Conservation (phyloP, 1,284 basidiomycete species). For the Wallemia ichthyophaga region DNA sequence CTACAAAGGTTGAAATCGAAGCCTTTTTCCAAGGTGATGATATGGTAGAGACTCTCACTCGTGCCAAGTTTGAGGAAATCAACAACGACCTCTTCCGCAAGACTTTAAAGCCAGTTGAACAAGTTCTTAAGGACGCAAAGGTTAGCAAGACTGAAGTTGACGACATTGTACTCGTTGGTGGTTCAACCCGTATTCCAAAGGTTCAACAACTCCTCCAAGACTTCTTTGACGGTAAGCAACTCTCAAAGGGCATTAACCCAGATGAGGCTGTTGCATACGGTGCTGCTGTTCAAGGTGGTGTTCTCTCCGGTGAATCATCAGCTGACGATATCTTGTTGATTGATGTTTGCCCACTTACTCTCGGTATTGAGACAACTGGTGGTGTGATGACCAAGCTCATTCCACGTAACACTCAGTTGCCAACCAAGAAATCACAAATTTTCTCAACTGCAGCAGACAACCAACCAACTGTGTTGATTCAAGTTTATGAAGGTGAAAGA, state of each 20-base stretch:
- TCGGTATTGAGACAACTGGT: conserved; percentile 94
- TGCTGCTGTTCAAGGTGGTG: conserved; percentile 91
- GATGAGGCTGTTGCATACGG: conserved; percentile 89
- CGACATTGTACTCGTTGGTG: conserved; percentile 62
- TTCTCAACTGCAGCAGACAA: conserved; percentile 92
- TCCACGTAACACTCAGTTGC: conserved; percentile 85
- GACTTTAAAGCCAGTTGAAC: conserved; percentile 97
- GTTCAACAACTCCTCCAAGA: conserved; percentile 88
- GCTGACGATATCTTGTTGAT: conserved; percentile 62
- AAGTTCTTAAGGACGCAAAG: conserved; percentile 88
- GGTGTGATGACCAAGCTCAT: conserved; percentile 96
- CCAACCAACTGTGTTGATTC: conserved; percentile 64
- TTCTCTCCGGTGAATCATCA: conserved; percentile 59
- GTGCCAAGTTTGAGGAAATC: conserved; percentile 95
- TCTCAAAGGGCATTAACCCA: conserved; percentile 75
- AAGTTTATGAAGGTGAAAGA: conserved; percentile 79
- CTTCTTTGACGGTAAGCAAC: conserved; percentile 66
- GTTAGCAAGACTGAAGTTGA: conserved; percentile 93
- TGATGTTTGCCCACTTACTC: conserved; percentile 74
- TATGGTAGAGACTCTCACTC: conserved; percentile 82
- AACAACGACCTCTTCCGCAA: conserved; percentile 97
- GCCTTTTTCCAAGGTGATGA: conserved; percentile 82
- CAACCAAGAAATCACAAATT: conserved; percentile 90
- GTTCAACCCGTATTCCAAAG: conserved; percentile 95
- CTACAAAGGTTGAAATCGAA: conserved; percentile 41